These are phyloP conservation scores for Colletotrichum sp. DNA, from an alignment of 2,329 filamentous ascomycete genomes.

Conservation along the genomic window DNA sequence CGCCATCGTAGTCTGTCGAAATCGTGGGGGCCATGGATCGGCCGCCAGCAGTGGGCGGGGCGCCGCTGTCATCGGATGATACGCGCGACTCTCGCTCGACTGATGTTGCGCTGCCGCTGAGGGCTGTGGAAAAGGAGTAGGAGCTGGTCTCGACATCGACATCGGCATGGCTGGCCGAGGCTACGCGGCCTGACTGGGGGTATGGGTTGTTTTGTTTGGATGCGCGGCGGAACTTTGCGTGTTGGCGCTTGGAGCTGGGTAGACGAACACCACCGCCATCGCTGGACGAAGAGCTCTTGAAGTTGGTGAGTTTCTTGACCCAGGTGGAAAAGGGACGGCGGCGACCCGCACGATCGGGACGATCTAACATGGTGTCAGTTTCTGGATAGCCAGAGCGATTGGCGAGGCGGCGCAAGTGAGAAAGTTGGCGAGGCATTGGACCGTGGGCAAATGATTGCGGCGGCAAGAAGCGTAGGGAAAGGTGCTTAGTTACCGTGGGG, in stretches of 20 bases:
- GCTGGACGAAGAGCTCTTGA: constrained; percentile 73
- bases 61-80: constrained; percentile 62
- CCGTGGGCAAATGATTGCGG: background rate
- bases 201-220: constrained; percentile 89
- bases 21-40: constrained; percentile 80
- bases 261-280: constrained; percentile 35
- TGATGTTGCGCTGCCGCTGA: constrained; percentile 60
- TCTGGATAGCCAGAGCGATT: constrained; percentile 19
- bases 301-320: constrained; percentile 91
- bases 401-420: background rate
- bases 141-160: constrained; percentile 41
- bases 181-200: constrained; percentile 74
- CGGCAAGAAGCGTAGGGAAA: background rate
- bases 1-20: constrained; percentile 81
- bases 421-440: background rate
- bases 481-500: constrained; percentile 23
- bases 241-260: constrained; percentile 43
- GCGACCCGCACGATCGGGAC: constrained; percentile 65
- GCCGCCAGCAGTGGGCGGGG: constrained; percentile 66
- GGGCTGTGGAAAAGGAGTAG: constrained; percentile 61
- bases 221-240: constrained; percentile 48
- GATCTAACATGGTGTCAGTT: constrained; percentile 60
- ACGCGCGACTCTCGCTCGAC: constrained; percentile 61
- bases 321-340: constrained; percentile 89
- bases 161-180: constrained; percentile 29